Base-by-base conservation (phyloP, 768 basidiomycete species). In the Plicaturopsis crispa region DNA sequence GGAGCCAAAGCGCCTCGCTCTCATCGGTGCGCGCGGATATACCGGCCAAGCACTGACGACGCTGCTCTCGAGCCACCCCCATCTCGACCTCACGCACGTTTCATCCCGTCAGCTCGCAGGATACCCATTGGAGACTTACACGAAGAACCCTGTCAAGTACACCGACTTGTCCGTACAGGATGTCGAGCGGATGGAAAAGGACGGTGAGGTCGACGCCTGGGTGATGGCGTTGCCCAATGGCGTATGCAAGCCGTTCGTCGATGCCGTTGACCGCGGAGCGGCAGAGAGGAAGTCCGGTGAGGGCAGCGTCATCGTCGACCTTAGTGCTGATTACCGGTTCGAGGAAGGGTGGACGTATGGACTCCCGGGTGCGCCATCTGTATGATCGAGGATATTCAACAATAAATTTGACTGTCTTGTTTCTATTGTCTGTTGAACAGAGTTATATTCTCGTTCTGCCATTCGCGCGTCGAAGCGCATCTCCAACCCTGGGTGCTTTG, bases 201-300 rank as follows among this genome's bases (percentile, higher is more conserved):
- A 78, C 35, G 82, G 85, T 6, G 85, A 84, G 52, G 90, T 99
- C 13, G 94, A 99, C 54, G 94, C 91, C 6, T 99, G 96, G 94
- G 78, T 98, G 38, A 93, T 97, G 87, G 96, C 96, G 2, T 73
- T 99, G 34, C 96, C 96, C n/a, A 99, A 98, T 48, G 96, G 96
- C 14, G 75, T 90, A 17, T 85, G 87, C 66, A 92, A 93, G 61
- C 93, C 93, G 1, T 99, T 94, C 55, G 91, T 99, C 23, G 91
- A 93, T 52, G 94, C 94, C 12, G 65, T 99, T 34, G 91, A 96
- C 52, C 72, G 76, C 24, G 89, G 82, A 4, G 67, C 81, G 11
- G 62, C 65, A 44, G 73, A 69, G 50, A 75, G 78, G 45, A 62
- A 59, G 37, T 48, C 52, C 32, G 59, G 57, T 21, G 63, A 67